phyloP scores from a whole-genome alignment of 108 stramenopile species.

The Discostella stelligeroides region DNA sequence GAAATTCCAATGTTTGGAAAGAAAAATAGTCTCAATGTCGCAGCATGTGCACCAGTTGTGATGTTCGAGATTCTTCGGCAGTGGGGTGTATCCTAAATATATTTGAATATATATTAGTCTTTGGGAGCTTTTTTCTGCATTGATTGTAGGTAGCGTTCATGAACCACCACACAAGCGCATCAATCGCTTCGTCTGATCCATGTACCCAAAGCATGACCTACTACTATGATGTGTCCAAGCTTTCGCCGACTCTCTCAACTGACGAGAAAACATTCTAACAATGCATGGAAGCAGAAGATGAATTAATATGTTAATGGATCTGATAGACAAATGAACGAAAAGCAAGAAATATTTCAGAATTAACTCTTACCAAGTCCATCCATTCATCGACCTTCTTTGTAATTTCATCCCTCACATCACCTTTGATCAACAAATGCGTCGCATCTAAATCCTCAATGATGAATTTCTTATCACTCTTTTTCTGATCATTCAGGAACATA shows the following conservation, averaged over 20 bases:
- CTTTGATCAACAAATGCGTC: constrained; percentile 76
- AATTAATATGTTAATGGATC: background rate
- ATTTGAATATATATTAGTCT: background rate
- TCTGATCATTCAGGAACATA: constrained; percentile 64
- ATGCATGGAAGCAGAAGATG: constrained; percentile 1
- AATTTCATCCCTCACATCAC: constrained; percentile 70
- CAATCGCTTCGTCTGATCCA: background rate
- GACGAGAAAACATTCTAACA: constrained; percentile 48
- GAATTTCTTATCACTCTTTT: constrained; percentile 80
- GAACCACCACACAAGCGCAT: background rate
- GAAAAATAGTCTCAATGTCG: constrained; percentile 90
- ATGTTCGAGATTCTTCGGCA: constrained; percentile 84
- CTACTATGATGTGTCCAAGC: constrained; percentile 48
- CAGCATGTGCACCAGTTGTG: constrained; percentile 86
- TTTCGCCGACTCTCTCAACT: constrained; percentile 49
- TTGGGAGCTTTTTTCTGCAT: no score
- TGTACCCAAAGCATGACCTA: background rate
- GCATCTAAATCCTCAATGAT: constrained; percentile 84
- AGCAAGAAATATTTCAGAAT: background rate
- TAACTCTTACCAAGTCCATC: constrained; percentile 59
- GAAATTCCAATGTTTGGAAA: constrained; percentile 87
- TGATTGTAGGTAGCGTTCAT: no score
- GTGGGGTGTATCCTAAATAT: constrained; percentile 47
- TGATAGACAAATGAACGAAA: background rate
- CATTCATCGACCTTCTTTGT: constrained; percentile 77